A percentile compares a stretch with the other conserved stretches of the same genome.
phyloP scores from a whole-genome alignment of 2,329 filamentous ascomycete genomes.

The Macroventuria anomochaeta region DNA sequence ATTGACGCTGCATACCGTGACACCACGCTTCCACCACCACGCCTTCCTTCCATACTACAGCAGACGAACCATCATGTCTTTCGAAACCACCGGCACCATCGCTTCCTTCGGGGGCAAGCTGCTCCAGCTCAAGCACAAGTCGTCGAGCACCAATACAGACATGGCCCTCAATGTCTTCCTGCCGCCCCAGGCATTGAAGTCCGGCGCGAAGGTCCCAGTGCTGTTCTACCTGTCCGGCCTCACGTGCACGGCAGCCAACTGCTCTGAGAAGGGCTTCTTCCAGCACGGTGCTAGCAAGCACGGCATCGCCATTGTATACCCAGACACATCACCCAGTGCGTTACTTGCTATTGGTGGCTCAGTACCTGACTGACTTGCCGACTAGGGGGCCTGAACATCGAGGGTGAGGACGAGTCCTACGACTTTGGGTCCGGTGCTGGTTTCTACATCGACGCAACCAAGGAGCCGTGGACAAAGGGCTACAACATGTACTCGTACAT shows the following conservation, averaged over 20 bases:
- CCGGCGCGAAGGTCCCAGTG: slow-evolving; percentile 72
- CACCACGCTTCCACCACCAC: slow-evolving; percentile 8
- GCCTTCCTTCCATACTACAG: slow-evolving; percentile 22
- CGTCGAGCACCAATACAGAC: slow-evolving; percentile 77
- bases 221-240: slow-evolving; percentile 93
- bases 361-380: slow-evolving; percentile 23
- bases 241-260: slow-evolving; percentile 89
- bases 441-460: slow-evolving; percentile 91
- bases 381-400: slow-evolving; percentile 74
- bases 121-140: slow-evolving; percentile 89
- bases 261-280: slow-evolving; percentile 84
- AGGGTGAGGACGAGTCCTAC: slow-evolving; percentile 84
- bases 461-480: slow-evolving; percentile 72
- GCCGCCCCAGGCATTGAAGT: slow-evolving; percentile 70
- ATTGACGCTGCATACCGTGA: slow-evolving; percentile 7
- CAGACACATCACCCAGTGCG: slow-evolving; percentile 89
- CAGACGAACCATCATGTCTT: slow-evolving; percentile 60
- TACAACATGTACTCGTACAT: slow-evolving; percentile 98
- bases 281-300: slow-evolving; percentile 79
- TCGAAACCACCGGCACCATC: slow-evolving; percentile 89
- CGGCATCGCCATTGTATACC: slow-evolving; percentile 91
- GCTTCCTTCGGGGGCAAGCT: slow-evolving; percentile 92
- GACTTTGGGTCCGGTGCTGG: slow-evolving; percentile 93
- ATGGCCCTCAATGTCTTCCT: slow-evolving; percentile 96
- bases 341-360: not conserved